Evolutionary conservation across 805 yeast species (phyloP).

Genomic region (Barnettozyma populi): DNA sequence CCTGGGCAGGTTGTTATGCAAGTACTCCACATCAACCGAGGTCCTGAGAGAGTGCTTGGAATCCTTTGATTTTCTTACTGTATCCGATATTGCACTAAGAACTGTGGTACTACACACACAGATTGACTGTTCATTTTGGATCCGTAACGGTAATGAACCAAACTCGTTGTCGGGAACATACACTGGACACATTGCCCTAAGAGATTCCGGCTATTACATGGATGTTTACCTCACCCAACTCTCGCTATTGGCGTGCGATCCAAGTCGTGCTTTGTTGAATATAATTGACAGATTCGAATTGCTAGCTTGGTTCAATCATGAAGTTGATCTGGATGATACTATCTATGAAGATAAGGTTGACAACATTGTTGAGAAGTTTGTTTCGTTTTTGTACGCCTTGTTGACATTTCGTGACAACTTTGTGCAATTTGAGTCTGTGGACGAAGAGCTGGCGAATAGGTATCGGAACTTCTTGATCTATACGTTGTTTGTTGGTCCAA

Average conservation of each 20-base stretch:
- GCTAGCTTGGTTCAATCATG: conserved; percentile 40
- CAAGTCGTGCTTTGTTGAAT: conserved; percentile 51
- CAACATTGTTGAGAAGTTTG: conserved; percentile 72
- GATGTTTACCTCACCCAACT: conserved; percentile 72
- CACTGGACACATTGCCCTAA: conserved; percentile 36
- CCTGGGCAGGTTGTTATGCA: conserved; percentile 31
- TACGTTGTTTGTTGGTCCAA: conserved; percentile 45
- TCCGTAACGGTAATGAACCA: conserved; percentile 60
- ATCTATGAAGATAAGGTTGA: conserved; percentile 43
- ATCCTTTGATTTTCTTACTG: conserved; percentile 34
- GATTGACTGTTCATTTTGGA: conserved; percentile 62
- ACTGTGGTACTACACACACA: conserved; percentile 58
- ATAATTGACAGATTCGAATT: conserved; percentile 59
- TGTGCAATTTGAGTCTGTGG: conserved; percentile 33
- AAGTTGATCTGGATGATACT: conserved; percentile 32
- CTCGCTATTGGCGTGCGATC: conserved; percentile 44
- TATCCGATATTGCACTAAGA: conserved; percentile 55
- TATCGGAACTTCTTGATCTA: conserved; percentile 43
- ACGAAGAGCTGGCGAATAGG: conserved; percentile 24
- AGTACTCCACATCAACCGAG: conserved; percentile 1
- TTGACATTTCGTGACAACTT: conserved; percentile 66
- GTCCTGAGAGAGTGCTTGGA: conserved; percentile 10
- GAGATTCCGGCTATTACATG: conserved; percentile 53
- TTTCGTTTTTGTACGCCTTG: conserved; percentile 63
- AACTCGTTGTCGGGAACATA: conserved; percentile 47